Percentiles rank a stretch among this genome's conserved stretches.
Evolutionary conservation across 1,284 basidiomycete genomes (phyloP).

Genomic region (Puccinia triticina): DNA sequence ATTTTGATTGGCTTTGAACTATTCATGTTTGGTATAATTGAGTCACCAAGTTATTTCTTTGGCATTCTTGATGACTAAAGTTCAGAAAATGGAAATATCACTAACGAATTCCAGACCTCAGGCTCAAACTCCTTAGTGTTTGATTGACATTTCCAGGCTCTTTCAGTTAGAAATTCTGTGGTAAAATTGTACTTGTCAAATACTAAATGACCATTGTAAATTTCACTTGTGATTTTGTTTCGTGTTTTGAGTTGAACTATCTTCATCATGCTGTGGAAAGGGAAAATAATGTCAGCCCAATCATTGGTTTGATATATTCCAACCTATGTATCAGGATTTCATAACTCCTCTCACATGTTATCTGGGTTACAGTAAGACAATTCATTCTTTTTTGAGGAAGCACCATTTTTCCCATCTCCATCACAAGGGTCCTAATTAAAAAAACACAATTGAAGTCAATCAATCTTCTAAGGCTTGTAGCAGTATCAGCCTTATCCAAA

Average conservation of each 20-base stretch:
- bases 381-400: constrained; percentile 27
- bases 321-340: too few species aligned
- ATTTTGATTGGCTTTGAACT: constrained; percentile 23
- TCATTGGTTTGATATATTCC: too few species aligned
- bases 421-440: constrained; percentile 24
- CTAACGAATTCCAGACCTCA: constrained; percentile 48
- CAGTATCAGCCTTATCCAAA: neutral
- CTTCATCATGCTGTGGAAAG: constrained; percentile 40
- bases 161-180: constrained; percentile 25
- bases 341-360: constrained; percentile 31
- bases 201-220: constrained; percentile 39
- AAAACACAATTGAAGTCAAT: neutral
- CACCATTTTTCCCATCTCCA: constrained; percentile 34
- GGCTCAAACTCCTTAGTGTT: constrained; percentile 27
- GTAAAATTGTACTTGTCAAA: constrained; percentile 45
- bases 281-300: neutral
- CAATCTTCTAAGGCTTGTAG: too few species aligned
- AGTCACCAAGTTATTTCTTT: too few species aligned
- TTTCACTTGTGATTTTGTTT: constrained; percentile 29
- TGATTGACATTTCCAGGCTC: constrained; percentile 42
- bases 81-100: neutral
- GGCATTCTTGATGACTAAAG: too few species aligned
- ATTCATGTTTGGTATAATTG: neutral
- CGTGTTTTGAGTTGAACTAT: constrained; percentile 34
- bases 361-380: constrained; percentile 35